Conservation (phyloP, 2,329 filamentous ascomycete species). For the Paradendryphiella salina region DNA sequence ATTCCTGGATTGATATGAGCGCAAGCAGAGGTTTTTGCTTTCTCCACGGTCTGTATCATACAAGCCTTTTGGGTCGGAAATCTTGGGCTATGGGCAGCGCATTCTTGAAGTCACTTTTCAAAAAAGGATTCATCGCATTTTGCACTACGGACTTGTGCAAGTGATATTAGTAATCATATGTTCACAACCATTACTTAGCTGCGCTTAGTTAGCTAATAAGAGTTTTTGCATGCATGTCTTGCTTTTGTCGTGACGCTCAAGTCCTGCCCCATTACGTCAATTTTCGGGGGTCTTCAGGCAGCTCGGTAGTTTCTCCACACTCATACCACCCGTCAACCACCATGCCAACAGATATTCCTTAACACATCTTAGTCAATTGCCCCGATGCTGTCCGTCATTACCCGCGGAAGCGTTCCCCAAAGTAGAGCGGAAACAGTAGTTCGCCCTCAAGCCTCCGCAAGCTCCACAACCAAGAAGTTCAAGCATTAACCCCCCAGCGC, state of each 20-base stretch:
- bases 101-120: background rate
- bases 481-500: conserved; percentile 14
- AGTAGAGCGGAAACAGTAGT: conserved; percentile 8
- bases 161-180: background rate
- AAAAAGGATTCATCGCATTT: background rate
- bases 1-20: background rate
- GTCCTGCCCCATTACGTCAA: background rate
- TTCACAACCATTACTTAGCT: background rate
- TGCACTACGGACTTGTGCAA: background rate
- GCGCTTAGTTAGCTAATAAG: background rate
- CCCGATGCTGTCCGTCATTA: conserved; percentile 7
- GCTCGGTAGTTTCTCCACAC: conserved; percentile 2
- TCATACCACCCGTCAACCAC: background rate
- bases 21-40: background rate
- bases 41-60: background rate
- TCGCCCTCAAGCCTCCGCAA: conserved; percentile 20
- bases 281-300: background rate
- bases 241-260: background rate
- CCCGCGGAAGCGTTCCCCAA: conserved; percentile 19
- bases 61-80: background rate
- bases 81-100: background rate
- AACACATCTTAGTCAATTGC: background rate
- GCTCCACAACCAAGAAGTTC: conserved; percentile 10
- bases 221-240: background rate
- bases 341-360: background rate